Base-by-base conservation (phyloP, 2,329 filamentous ascomycete species). In the Colletotrichum spinosum region DNA sequence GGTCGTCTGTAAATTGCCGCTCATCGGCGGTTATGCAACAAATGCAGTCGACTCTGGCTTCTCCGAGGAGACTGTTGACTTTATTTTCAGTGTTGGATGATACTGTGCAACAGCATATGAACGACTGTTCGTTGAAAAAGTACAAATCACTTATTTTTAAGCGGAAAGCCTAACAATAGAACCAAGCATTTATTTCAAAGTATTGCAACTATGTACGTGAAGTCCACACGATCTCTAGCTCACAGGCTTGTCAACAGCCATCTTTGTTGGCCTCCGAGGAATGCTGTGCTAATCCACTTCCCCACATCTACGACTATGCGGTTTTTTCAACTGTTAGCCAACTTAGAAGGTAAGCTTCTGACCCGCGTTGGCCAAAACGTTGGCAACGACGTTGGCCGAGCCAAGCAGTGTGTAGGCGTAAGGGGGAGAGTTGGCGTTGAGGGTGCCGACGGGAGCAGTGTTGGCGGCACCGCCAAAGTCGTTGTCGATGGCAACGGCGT, bases 191-290 rank as follows among this genome's bases (percentile, higher is more conserved):
- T 25, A 5, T 25, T 25, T 25, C 25, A 25, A 17, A 25, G 1
- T 4, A 25, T 25, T 25, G 4, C 25, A 25, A 25, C 25, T 25
- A 25, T 25, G 25, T 25, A 25, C 25, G 4, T 25, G 25, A 25
- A 25, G 25, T 25, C 25, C 25, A 25, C 25, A 25, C 25, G 4
- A 25, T 25, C 25, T 25, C 25, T 5, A 5, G 25, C 25, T 25
- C 25, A 4, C 25, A 5, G 25, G 4, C 25, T 4, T 25, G 25
- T 5, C 25, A 5, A 25, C 1, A 25, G 25, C 25, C 25, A 72
- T 13, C 83, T 83, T 15, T 82, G 80, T 39, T 84, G 72, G 33
- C 83, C 81, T 72, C 84, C 81, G 48, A 84, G 77, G 67, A 83
- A 84, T 6, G 80, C 79, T 1, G 81, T 83, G 17, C 25, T 1